phyloP scores from a whole-genome alignment of 2,329 filamentous ascomycete species.

The Magnaporthiopsis incrustans region DNA sequence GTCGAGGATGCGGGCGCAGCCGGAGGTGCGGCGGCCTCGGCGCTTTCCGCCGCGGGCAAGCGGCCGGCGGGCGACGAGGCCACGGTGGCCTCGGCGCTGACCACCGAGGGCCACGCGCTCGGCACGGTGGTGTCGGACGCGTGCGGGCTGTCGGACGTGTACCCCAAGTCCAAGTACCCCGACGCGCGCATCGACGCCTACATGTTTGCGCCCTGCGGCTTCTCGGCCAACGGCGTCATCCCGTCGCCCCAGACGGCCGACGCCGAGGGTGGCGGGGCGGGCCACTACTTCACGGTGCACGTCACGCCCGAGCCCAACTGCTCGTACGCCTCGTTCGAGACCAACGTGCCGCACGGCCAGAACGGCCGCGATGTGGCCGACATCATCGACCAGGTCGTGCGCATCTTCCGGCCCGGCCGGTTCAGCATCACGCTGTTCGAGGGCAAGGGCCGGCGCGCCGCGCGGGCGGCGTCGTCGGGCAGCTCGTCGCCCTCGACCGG shows the following conservation, averaged over 20 bases:
- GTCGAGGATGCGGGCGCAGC: conserved; percentile 67
- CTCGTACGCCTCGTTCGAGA: conserved; percentile 97
- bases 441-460: conserved; percentile 52
- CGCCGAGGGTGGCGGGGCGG: conserved; percentile 38
- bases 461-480: conserved; percentile 19
- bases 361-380: conserved; percentile 82
- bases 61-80: conserved; percentile 40
- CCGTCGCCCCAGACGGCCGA: conserved; percentile 55
- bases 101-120: conserved; percentile 87
- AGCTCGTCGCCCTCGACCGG: conserved; percentile 23
- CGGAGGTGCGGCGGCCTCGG: conserved; percentile 45
- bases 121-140: conserved; percentile 86
- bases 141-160: conserved; percentile 84
- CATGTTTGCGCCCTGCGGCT: conserved; percentile 92
- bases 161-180: conserved; percentile 78
- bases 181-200: conserved; percentile 94
- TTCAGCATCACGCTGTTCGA: conserved; percentile 98
- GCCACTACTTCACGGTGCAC: conserved; percentile 96
- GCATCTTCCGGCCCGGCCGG: conserved; percentile 94
- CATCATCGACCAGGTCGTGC: conserved; percentile 86
- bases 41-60: background rate
- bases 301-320: conserved; percentile 96
- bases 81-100: conserved; percentile 52
- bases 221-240: conserved; percentile 93
- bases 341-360: conserved; percentile 87